Evolutionary conservation across 2,329 filamentous ascomycete genomes (phyloP).

Genomic region (Monilinia laxa): DNA sequence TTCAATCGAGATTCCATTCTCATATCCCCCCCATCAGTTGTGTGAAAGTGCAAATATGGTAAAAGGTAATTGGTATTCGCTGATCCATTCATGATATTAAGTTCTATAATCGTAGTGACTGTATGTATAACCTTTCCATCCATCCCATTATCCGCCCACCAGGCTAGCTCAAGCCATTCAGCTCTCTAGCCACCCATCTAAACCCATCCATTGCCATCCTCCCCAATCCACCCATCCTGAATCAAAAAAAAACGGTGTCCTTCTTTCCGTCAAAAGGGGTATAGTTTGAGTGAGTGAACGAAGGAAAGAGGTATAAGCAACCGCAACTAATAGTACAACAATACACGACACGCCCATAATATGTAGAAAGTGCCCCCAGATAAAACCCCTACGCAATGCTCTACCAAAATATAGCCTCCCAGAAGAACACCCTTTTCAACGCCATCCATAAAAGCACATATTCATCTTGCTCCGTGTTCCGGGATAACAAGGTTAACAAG

Average conservation of each 20-base stretch:
- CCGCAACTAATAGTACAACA: constrained; percentile 15
- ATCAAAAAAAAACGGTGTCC: constrained; percentile 6
- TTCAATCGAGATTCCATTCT: background rate
- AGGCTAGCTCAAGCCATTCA: background rate
- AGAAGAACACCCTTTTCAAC: constrained; percentile 19
- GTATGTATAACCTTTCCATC: constrained; percentile 16
- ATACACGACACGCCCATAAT: constrained; percentile 1
- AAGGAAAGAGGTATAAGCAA: background rate
- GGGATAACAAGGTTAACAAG: background rate
- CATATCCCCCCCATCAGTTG: background rate
- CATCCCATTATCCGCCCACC: constrained; percentile 1
- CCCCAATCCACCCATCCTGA: background rate
- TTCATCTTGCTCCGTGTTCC: constrained; percentile 12
- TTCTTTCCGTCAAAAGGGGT: constrained; percentile 14
- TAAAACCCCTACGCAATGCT: constrained; percentile 5
- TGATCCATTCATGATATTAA: constrained; percentile 8
- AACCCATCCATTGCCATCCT: constrained; percentile 4
- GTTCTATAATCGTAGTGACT: constrained; percentile 8
- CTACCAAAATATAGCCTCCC: constrained; percentile 8
- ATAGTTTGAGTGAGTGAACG: constrained; percentile 14
- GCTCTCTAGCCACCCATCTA: constrained; percentile 4
- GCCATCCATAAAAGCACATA: constrained; percentile 18
- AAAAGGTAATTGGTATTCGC: background rate
- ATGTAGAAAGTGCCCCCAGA: background rate
- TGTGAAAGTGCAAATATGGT: background rate